phyloP scores from a whole-genome alignment of 345 rosid genomes.

The Arabis alpina region DNA sequence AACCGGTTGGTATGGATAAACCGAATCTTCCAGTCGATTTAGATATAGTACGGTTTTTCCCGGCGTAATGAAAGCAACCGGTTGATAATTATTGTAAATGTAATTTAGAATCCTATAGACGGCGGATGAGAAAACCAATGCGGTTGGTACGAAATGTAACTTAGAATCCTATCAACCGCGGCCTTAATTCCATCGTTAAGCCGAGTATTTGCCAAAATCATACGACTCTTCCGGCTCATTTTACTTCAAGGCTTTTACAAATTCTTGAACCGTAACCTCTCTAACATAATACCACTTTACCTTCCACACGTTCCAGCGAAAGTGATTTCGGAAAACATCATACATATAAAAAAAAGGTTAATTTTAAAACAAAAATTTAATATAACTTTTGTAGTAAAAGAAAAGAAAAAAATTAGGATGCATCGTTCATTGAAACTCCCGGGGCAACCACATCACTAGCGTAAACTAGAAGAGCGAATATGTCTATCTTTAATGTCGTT shows the following conservation, averaged over 20 bases:
- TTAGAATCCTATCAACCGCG: too few relatives aligned
- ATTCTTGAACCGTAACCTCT: conserved; percentile 55
- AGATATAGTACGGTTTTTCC: conserved; percentile 48
- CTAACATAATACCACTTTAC: conserved; percentile 73
- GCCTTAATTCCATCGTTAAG: conserved; percentile 33
- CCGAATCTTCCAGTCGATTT: conserved; percentile 18
- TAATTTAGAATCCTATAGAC: conserved; percentile 50
- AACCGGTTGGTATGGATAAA: conserved; percentile 48
- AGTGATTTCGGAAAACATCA: conserved; percentile 64
- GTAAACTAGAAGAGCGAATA: conserved; percentile 55
- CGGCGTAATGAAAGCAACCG: conserved; percentile 50
- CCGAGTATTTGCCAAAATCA: conserved; percentile 53
- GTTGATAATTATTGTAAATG: conserved; percentile 52
- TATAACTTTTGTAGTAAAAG: background rate
- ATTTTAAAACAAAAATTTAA: background rate
- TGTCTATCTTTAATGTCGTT: conserved; percentile 48
- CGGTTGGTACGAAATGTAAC: conserved; percentile 71
- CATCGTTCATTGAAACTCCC: conserved; percentile 32
- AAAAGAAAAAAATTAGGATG: conserved; percentile 43
- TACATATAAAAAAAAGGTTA: background rate
- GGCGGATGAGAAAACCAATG: conserved; percentile 39
- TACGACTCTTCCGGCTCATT: conserved; percentile 71
- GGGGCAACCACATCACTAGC: conserved; percentile 57
- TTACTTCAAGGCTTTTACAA: conserved; percentile 63
- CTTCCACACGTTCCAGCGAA: conserved; percentile 51